Conservation (phyloP, 306 rosid genomes). For the Citrullus amarus region DNA sequence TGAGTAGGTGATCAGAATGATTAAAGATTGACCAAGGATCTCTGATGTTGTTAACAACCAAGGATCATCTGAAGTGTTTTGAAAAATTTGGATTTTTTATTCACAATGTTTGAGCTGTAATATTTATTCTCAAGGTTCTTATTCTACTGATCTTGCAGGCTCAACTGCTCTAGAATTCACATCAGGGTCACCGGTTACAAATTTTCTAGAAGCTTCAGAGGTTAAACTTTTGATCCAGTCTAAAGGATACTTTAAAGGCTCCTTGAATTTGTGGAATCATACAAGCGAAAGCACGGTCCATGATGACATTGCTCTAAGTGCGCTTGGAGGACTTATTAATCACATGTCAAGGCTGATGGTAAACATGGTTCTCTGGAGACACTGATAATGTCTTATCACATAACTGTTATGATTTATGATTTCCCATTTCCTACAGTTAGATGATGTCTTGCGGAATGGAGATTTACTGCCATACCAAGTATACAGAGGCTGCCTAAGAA, state of each 20-base stretch:
- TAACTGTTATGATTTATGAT: background rate
- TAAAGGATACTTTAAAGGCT: conserved; percentile 66
- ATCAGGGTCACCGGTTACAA: conserved; percentile 44
- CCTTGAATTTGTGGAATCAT: conserved; percentile 47
- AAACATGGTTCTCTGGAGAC: conserved; percentile 14
- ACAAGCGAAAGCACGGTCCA: conserved; percentile 33
- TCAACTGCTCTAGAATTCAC: conserved; percentile 46
- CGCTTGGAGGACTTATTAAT: conserved; percentile 67
- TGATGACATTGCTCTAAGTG: conserved; percentile 45
- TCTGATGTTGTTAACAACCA: background rate
- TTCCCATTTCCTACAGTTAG: conserved; percentile 35
- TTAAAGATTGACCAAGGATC: background rate
- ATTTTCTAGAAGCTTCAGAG: conserved; percentile 41
- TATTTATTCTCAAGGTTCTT: background rate
- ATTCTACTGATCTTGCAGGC: conserved; percentile 30
- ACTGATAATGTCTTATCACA: background rate
- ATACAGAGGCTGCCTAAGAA: conserved; percentile 75
- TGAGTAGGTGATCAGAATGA: background rate
- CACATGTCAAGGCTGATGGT: conserved; percentile 89
- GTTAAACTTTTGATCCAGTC: conserved; percentile 42
- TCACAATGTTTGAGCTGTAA: background rate
- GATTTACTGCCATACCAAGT: conserved; percentile 68
- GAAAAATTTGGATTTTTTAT: background rate
- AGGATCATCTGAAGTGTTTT: background rate
- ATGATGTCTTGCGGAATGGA: conserved; percentile 64